phyloP scores from a whole-genome alignment of 129 eudicot species.

The Solidago caesia region DNA sequence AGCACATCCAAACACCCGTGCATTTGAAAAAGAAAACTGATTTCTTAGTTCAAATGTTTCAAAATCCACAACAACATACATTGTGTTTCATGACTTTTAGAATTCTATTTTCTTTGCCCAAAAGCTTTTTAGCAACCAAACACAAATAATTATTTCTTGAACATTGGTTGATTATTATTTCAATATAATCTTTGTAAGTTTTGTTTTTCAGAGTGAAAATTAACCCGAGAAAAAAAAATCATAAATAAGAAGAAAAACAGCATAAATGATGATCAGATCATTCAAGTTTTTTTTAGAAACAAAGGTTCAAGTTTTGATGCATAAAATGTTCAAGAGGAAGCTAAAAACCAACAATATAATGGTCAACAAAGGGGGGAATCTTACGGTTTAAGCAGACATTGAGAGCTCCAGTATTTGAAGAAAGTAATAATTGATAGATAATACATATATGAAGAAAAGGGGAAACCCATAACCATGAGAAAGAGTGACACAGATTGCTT shows the following conservation, averaged over 20 bases:
- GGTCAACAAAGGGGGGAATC: not conserved
- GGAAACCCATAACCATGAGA: not conserved
- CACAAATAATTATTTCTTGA: not conserved
- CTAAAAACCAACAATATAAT: not conserved
- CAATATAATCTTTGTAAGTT: not conserved
- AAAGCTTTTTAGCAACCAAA: not conserved
- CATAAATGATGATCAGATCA: no score
- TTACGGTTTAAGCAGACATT: conserved; percentile 7
- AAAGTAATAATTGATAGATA: not conserved
- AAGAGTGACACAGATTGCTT: conserved; percentile 28
- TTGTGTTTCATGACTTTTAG: not conserved
- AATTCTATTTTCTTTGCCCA: not conserved
- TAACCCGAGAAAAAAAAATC: not conserved
- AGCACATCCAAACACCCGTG: not conserved
- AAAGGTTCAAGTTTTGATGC: not conserved
- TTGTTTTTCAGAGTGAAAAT: not conserved
- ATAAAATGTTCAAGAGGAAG: not conserved
- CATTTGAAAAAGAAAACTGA: not conserved
- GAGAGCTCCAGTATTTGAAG: conserved; percentile 15
- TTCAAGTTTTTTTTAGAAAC: not conserved
- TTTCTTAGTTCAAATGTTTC: not conserved
- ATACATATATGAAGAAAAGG: not conserved
- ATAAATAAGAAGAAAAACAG: not conserved
- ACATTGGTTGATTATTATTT: not conserved
- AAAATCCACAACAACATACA: not conserved